Evolutionary conservation across 2,329 filamentous ascomycete genomes (phyloP).

Genomic region (Penicillium sp.): DNA sequence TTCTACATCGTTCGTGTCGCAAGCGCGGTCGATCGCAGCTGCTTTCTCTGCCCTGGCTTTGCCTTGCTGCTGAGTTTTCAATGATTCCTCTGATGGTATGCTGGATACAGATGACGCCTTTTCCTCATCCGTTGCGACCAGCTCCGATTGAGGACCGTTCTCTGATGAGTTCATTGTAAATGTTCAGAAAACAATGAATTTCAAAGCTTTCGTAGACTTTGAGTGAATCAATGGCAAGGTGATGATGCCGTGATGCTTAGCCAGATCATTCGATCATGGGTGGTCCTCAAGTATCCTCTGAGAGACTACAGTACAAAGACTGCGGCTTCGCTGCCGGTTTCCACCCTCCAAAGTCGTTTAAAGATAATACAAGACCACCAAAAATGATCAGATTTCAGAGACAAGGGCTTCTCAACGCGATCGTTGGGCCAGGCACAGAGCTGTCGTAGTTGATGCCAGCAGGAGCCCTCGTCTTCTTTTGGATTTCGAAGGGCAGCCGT

Average conservation of each 20-base stretch:
- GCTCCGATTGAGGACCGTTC: neutral
- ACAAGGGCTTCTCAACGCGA: neutral
- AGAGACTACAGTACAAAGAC: neutral
- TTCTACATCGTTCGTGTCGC: conserved; percentile 58
- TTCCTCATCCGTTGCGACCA: conserved; percentile 2
- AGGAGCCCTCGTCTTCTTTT: neutral
- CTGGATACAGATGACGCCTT: conserved; percentile 6
- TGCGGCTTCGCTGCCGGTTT: neutral
- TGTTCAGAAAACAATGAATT: neutral
- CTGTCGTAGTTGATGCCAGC: neutral
- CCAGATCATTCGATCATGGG: neutral
- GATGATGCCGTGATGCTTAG: neutral
- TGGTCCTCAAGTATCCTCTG: neutral
- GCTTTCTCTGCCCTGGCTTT: conserved; percentile 39
- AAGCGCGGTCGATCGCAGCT: conserved; percentile 61
- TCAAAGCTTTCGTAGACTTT: neutral
- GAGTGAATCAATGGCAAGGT: neutral
- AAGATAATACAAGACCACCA: neutral
- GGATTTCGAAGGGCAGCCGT: neutral
- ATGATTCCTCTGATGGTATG: neutral
- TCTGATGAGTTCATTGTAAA: conserved; percentile 9
- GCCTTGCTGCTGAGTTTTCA: conserved; percentile 6
- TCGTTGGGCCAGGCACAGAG: neutral
- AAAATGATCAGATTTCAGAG: neutral
- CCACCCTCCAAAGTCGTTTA: neutral